Conservation (phyloP, 345 rosid species). For the Citrus mangshanensis region DNA sequence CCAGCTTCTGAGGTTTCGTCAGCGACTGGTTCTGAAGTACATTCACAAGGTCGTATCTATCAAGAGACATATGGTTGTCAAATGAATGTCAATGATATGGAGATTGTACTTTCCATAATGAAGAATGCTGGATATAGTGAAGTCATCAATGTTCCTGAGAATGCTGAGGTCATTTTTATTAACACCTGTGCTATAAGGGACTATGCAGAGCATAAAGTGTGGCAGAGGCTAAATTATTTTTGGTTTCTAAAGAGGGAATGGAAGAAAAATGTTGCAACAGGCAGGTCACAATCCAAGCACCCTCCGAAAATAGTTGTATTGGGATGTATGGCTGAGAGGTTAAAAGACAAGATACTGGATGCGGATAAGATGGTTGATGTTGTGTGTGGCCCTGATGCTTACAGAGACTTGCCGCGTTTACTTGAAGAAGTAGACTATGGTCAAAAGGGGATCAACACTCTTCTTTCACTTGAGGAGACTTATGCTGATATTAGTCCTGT, state of each 20-base stretch:
- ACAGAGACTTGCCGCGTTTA: conserved; percentile 80
- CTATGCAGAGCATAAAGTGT: conserved; percentile 87
- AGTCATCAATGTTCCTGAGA: conserved; percentile 67
- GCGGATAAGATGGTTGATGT: conserved; percentile 98
- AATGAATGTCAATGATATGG: conserved; percentile 96
- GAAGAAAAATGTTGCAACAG: conserved; percentile 67
- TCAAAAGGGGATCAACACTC: conserved; percentile 89
- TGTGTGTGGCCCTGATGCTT: conserved; percentile 95
- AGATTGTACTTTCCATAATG: conserved; percentile 87
- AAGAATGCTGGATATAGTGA: conserved; percentile 75
- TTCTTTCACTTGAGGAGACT: conserved; percentile 93
- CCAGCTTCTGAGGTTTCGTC: conserved; percentile 36
- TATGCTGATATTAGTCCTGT: conserved; percentile 88
- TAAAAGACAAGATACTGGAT: conserved; percentile 86
- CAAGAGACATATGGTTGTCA: conserved; percentile 97
- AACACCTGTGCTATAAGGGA: conserved; percentile 93
- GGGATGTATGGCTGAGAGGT: conserved; percentile 98
- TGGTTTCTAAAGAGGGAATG: conserved; percentile 92
- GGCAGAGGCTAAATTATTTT: conserved; percentile 96
- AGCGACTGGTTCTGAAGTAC: conserved; percentile 24
- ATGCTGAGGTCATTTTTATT: conserved; percentile 82
- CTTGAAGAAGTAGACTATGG: conserved; percentile 87
- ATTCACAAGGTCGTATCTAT: conserved; percentile 65
- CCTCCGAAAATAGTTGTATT: conserved; percentile 94
- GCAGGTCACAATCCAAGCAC: conserved; percentile 60